A percentile compares a stretch with the other conserved stretches of the same genome.
phyloP scores from a whole-genome alignment of 179 eudicot species.

The Amaranthus tricolor region DNA sequence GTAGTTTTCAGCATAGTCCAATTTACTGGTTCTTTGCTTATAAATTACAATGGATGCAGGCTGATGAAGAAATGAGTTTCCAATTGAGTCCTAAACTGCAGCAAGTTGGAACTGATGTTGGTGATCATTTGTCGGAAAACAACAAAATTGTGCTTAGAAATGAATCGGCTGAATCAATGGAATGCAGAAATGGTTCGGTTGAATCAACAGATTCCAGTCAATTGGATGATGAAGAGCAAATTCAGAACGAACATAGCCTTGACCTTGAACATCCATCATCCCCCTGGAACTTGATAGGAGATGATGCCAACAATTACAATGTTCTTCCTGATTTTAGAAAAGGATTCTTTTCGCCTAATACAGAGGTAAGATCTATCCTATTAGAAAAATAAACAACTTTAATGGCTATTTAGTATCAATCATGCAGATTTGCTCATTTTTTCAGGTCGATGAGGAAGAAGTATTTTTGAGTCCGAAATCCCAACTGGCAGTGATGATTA shows the following conservation, averaged over 20 bases:
- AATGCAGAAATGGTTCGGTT: slow-evolving; percentile 38
- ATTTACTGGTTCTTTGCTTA: background rate
- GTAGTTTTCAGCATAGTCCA: background rate
- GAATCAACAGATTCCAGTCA: slow-evolving; percentile 30
- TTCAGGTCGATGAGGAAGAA: slow-evolving; percentile 25
- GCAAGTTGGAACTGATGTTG: background rate
- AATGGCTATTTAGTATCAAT: no score
- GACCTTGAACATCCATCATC: slow-evolving; percentile 20
- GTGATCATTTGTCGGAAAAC: slow-evolving; percentile 12
- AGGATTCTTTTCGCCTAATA: slow-evolving; percentile 19
- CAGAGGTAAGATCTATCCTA: slow-evolving; percentile 17
- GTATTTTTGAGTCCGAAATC: slow-evolving; percentile 29
- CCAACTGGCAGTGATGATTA: slow-evolving; percentile 26
- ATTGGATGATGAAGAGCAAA: slow-evolving; percentile 29
- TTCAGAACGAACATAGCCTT: slow-evolving; percentile 14
- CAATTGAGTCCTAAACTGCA: slow-evolving; percentile 18
- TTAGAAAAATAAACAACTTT: background rate
- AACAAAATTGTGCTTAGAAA: slow-evolving; percentile 19
- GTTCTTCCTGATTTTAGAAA: slow-evolving; percentile 19
- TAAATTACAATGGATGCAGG: slow-evolving; percentile 19
- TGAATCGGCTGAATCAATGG: slow-evolving; percentile 29
- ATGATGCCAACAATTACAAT: slow-evolving; percentile 17
- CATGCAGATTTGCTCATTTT: background rate
- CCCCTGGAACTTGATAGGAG: slow-evolving; percentile 7
- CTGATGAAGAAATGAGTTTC: slow-evolving; percentile 15